phyloP scores from a whole-genome alignment of 768 basidiomycete species.

The Phlegmacium glaucopus region DNA sequence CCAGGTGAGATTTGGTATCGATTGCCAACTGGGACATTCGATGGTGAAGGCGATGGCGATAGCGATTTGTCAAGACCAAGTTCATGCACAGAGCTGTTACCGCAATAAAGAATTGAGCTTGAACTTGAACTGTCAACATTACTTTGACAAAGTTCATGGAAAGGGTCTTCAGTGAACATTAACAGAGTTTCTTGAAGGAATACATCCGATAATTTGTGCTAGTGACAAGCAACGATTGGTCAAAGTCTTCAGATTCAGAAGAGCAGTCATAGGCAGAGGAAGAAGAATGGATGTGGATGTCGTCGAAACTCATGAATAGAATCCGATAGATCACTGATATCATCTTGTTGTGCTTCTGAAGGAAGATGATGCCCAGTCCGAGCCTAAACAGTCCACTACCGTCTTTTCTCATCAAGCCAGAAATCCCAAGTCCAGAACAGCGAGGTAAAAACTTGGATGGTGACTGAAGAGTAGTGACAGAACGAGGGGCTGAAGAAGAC shows the following conservation, averaged over 20 bases:
- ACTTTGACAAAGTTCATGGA: no score
- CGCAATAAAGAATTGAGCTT: constrained; percentile 12
- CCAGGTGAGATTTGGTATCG: background rate
- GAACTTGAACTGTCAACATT: constrained; percentile 2
- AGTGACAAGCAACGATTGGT: background rate
- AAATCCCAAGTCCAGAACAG: constrained; percentile 10
- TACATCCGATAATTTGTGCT: constrained; percentile 11
- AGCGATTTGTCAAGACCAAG: background rate
- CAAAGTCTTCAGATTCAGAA: background rate
- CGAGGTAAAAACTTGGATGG: background rate
- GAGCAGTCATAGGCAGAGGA: background rate
- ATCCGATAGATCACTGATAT: background rate
- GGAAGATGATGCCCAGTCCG: constrained; percentile 1
- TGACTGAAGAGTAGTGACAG: background rate
- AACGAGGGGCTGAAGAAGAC: background rate
- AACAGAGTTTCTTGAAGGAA: constrained; percentile 18
- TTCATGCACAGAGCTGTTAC: constrained; percentile 18
- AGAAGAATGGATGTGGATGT: background rate
- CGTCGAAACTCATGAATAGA: background rate
- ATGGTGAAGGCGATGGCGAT: no score
- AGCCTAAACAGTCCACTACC: constrained; percentile 4
- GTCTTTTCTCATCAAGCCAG: constrained; percentile 13
- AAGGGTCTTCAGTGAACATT: constrained; percentile 19
- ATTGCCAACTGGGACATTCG: background rate
- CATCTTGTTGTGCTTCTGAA: background rate